Evolutionary conservation across 352 stramenopile species (phyloP).

Genomic region (Phytophthora syringae): DNA sequence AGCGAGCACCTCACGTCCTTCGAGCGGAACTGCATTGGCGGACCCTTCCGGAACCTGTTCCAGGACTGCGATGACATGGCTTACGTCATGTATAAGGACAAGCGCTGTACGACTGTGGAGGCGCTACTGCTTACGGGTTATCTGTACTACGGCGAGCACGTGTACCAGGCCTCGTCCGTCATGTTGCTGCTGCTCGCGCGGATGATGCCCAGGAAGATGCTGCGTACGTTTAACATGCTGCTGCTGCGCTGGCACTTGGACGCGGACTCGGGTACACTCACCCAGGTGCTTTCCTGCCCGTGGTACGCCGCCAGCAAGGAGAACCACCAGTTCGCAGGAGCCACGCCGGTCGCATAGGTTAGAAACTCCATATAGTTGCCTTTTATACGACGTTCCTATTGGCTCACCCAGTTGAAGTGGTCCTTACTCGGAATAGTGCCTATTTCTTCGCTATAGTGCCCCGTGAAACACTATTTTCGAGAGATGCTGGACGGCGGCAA

Average conservation of each 20-base stretch:
- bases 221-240: slow-evolving; percentile 44
- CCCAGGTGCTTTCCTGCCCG: slow-evolving; percentile 20
- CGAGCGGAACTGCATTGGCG: slow-evolving; percentile 35
- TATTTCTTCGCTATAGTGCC: no score
- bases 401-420: no score
- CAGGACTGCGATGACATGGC: slow-evolving; percentile 34
- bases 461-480: no score
- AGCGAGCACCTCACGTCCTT: slow-evolving; percentile 20
- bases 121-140: slow-evolving; percentile 32
- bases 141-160: slow-evolving; percentile 37
- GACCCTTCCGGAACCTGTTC: slow-evolving; percentile 28
- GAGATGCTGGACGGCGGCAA: slow-evolving; percentile 30
- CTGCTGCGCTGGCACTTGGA: slow-evolving; percentile 38
- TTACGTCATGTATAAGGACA: slow-evolving; percentile 34
- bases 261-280: slow-evolving; percentile 17
- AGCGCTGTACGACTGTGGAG: slow-evolving; percentile 29
- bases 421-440: no score
- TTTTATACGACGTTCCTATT: no score
- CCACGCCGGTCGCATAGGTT: slow-evolving; percentile 15
- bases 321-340: slow-evolving; percentile 16
- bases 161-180: slow-evolving; percentile 34
- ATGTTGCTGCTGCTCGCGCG: slow-evolving; percentile 33
- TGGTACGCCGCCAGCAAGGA: slow-evolving; percentile 34
- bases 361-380: no score
- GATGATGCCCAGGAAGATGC: slow-evolving; percentile 23